These are phyloP conservation scores for Tetracentron sinense DNA, from an alignment of 164 flowering plant genomes.

Conservation along the genomic window DNA sequence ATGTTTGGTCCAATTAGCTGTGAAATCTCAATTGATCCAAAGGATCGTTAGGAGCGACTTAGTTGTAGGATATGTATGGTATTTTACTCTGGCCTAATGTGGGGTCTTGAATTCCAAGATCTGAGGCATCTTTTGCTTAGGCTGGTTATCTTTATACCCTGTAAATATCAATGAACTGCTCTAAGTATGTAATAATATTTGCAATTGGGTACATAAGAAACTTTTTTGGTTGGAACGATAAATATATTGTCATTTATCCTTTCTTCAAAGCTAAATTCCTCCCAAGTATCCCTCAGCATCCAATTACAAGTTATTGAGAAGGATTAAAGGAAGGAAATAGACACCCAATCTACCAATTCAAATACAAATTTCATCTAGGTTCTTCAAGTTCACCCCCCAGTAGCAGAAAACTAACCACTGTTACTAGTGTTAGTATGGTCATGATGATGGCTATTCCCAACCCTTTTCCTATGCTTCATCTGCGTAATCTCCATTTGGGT, in stretches of 20 bases:
- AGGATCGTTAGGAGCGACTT: background rate
- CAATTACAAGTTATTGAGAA: no score
- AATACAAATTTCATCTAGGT: no score
- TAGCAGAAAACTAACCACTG: constrained; percentile 23
- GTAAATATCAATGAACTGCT: background rate
- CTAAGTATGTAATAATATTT: background rate
- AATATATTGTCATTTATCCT: no score
- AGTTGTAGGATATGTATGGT: background rate
- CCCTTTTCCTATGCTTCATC: constrained; percentile 39
- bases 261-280: background rate
- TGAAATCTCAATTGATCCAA: background rate
- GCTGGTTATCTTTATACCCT: background rate
- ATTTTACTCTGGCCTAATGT: background rate
- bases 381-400: background rate
- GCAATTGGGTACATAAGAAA: background rate
- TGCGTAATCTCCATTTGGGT: constrained; percentile 80
- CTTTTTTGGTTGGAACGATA: background rate
- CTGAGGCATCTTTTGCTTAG: background rate
- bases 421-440: constrained; percentile 33
- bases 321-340: no score
- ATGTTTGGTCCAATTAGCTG: constrained; percentile 30
- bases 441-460: constrained; percentile 18
- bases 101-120: background rate
- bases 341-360: no score
- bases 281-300: no score